Base-by-base conservation (phyloP, 2,329 filamentous ascomycete species). In the Raffaelea albimanens region DNA sequence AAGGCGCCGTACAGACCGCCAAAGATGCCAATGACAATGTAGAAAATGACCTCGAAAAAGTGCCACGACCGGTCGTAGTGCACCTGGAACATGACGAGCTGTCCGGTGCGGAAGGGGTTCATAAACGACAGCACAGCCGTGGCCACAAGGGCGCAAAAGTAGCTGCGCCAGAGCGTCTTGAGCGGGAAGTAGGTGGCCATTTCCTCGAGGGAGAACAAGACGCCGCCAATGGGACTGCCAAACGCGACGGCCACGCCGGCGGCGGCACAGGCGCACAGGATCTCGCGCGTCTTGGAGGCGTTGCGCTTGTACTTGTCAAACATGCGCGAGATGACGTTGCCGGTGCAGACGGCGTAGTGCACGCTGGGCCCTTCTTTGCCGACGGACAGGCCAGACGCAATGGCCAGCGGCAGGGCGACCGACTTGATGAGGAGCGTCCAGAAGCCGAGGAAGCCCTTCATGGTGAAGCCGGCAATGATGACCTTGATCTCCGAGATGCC, bases 401-500 rank as follows among this genome's bases (percentile, higher is more conserved):
- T 98, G 40, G 91, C 87, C 40, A 98, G 71, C 1, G 93, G 93
- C 43, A 98, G 71, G 21, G 85, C 87, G 47, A 97, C 79, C 0
- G 89, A 95, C 68, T 98, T 98, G 68, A 98, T 97, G 51, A 93
- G 65, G 29, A 98, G 71, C 5, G 93, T 97, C 78, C 88, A 89
- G 57, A 84, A 83, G 19, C 91, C 89, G 16, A 98, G 75, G 60
- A 98, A 98, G 0, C 90, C 93, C 66, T 97, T 96, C 93, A 98
- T 98, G 44, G 97, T 87, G 62, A 98, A 98, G 3, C 93, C 93
- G 4, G 91, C 93, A 60, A 98, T 95, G 61, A 98, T 97, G 66
- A 89, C 95, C 67, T 98, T 98, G 74, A 98, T 98, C 69, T 98
- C 93, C 13, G 89, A 96, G 50, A 98, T 98, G 38, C 93, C 93